Percentiles rank a stretch among this genome's conserved stretches.
Evolutionary conservation across 2,329 filamentous ascomycete species (phyloP).

Genomic region (Venturia nashicola): DNA sequence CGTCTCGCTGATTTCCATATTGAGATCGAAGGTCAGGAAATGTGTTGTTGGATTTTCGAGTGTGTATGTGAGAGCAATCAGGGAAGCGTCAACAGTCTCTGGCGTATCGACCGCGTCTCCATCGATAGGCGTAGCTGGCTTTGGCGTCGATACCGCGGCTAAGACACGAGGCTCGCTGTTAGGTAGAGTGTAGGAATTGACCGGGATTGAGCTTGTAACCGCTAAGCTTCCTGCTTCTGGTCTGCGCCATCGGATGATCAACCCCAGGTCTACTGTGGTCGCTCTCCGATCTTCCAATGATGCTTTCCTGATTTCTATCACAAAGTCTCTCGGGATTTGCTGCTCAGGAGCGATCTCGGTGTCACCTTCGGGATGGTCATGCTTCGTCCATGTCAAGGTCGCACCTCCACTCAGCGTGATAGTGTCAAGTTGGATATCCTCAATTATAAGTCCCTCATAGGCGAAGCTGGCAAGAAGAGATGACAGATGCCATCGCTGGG

Average conservation of each 20-base stretch:
- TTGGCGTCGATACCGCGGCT: slow-evolving; percentile 26
- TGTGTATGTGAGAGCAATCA: slow-evolving; percentile 44
- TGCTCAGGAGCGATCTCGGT: slow-evolving; percentile 12
- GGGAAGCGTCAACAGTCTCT: slow-evolving; percentile 12
- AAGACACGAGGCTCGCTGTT: slow-evolving; percentile 80
- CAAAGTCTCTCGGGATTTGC: slow-evolving; percentile 14
- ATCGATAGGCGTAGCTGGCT: slow-evolving; percentile 6
- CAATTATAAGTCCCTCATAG: slow-evolving; percentile 44
- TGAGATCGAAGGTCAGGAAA: slow-evolving; percentile 83
- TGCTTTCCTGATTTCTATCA: slow-evolving; percentile 10
- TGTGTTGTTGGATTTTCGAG: slow-evolving; percentile 93
- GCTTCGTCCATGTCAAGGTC: not conserved
- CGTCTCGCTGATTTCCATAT: slow-evolving; percentile 82
- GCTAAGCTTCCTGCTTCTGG: slow-evolving; percentile 21
- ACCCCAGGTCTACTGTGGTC: slow-evolving; percentile 59
- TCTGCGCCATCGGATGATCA: slow-evolving; percentile 69
- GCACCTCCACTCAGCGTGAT: slow-evolving; percentile 48
- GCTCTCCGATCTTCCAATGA: slow-evolving; percentile 60
- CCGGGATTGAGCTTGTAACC: slow-evolving; percentile 57
- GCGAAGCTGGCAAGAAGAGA: slow-evolving; percentile 67
- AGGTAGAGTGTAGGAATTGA: slow-evolving; percentile 70
- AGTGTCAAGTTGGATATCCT: slow-evolving; percentile 53
- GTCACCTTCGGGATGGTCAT: slow-evolving; percentile 35
- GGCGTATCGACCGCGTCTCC: not conserved
- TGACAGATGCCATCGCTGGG: slow-evolving; percentile 69